These are phyloP conservation scores for Hypsizygus ulmarius DNA, from an alignment of 1,284 basidiomycete genomes.

Conservation along the genomic window DNA sequence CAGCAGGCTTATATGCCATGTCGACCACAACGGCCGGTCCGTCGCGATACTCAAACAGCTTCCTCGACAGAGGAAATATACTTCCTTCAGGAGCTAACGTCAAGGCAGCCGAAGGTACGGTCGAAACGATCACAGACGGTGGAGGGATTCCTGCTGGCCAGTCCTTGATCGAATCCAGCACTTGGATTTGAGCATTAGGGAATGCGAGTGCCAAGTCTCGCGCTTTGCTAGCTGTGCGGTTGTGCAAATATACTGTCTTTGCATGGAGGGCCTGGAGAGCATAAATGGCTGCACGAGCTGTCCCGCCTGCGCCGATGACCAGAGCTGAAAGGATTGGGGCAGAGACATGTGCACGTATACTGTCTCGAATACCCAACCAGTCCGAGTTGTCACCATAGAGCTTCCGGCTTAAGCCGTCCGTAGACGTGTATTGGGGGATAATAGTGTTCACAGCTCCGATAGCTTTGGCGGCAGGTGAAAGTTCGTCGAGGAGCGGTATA, in stretches of 20 bases:
- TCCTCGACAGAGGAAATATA: constrained; percentile 53
- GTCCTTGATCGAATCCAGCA: constrained; percentile 53
- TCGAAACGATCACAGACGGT: constrained; percentile 79
- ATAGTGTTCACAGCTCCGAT: constrained; percentile 96
- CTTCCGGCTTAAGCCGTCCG: constrained; percentile 43
- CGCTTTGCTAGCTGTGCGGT: constrained; percentile 77
- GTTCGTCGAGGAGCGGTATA: constrained; percentile 72
- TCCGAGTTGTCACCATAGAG: constrained; percentile 92
- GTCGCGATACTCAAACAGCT: constrained; percentile 48
- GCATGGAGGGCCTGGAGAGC: constrained; percentile 74
- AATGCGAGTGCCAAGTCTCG: constrained; percentile 66
- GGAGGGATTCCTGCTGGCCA: constrained; percentile 47
- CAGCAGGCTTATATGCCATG: constrained; percentile 88
- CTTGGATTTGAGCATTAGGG: constrained; percentile 56
- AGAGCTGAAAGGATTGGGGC: constrained; percentile 52
- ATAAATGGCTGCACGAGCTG: constrained; percentile 89
- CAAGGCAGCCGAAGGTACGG: constrained; percentile 79
- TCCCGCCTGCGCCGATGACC: constrained; percentile 91
- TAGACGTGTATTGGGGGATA: constrained; percentile 45
- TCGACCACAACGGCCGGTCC: constrained; percentile 75
- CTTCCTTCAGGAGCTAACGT: constrained; percentile 34
- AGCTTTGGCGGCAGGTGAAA: constrained; percentile 76
- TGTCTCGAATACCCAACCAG: constrained; percentile 80
- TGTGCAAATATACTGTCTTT: constrained; percentile 77
- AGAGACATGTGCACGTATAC: constrained; percentile 41